phyloP scores from a whole-genome alignment of 2,329 filamentous ascomycete genomes.

The Coniella lustricola region DNA sequence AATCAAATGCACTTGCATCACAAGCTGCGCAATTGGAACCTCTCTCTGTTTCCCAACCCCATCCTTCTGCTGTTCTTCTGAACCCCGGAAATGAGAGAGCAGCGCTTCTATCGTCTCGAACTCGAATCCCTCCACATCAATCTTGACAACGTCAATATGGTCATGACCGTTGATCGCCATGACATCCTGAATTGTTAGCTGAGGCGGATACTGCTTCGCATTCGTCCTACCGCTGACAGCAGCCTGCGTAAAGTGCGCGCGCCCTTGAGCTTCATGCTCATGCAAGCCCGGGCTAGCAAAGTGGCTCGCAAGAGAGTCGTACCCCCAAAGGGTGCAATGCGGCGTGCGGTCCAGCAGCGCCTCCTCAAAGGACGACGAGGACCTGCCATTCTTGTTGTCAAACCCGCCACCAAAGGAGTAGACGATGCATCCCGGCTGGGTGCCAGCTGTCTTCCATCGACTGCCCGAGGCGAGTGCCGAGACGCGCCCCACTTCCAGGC shows the following conservation, averaged over 20 bases:
- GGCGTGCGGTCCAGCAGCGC: conserved; percentile 29
- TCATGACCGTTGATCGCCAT: conserved; percentile 31
- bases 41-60: conserved; percentile 1
- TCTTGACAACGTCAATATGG: conserved; percentile 34
- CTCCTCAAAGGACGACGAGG: conserved; percentile 29
- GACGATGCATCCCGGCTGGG: conserved; percentile 24
- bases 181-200: conserved; percentile 29
- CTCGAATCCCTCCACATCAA: conserved; percentile 32
- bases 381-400: conserved; percentile 21
- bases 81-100: conserved; percentile 18
- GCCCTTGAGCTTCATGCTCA: background rate
- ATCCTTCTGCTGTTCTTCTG: no score
- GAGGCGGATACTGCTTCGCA: conserved; percentile 21
- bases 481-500: background rate
- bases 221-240: conserved; percentile 27
- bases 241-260: conserved; percentile 27
- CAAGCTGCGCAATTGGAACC: conserved; percentile 18
- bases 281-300: conserved; percentile 25
- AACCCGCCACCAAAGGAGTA: conserved; percentile 36
- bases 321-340: conserved; percentile 31
- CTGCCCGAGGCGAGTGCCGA: conserved; percentile 26
- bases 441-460: conserved; percentile 19
- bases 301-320: conserved; percentile 30
- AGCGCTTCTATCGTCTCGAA: conserved; percentile 26
- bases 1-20: conserved; percentile 18